Conservation (phyloP, 768 basidiomycete genomes). For the Lactarius evosmus region DNA sequence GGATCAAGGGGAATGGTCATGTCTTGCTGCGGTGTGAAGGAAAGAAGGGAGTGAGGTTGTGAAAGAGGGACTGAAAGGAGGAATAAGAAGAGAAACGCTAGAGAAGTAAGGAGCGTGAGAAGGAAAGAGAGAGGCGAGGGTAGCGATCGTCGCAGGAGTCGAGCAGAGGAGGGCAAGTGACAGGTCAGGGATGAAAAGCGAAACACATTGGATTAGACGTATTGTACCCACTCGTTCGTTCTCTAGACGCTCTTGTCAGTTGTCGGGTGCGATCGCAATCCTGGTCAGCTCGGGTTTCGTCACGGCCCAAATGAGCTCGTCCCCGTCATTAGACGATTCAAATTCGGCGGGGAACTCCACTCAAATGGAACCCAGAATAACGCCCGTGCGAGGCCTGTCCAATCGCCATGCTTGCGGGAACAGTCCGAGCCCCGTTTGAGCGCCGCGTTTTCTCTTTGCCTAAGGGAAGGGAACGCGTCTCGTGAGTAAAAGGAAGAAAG, state of each 20-base stretch:
- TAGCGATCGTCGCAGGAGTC: constrained; percentile 4
- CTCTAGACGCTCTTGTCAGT: constrained; percentile 2
- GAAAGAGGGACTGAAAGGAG: not conserved
- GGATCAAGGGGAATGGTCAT: constrained; percentile 7
- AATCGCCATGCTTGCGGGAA: constrained; percentile 7
- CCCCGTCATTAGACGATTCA: constrained; percentile 3
- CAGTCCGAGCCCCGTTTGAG: not conserved
- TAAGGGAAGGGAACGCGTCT: not conserved
- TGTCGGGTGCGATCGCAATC: too few relatives aligned
- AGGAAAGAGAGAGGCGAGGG: not conserved
- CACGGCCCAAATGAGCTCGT: constrained; percentile 6
- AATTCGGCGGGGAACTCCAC: constrained; percentile 7
- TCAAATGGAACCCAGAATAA: not conserved
- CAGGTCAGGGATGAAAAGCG: constrained; percentile 22
- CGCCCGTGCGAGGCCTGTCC: not conserved
- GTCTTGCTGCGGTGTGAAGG: not conserved
- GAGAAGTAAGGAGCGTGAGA: not conserved
- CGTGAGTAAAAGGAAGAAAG: not conserved
- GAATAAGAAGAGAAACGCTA: not conserved
- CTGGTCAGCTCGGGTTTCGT: constrained; percentile 6
- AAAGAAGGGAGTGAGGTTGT: not conserved
- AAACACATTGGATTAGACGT: constrained; percentile 15
- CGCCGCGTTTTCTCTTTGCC: not conserved
- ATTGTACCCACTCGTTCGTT: not conserved
- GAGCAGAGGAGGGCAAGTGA: constrained; percentile 6